Percentiles rank a stretch among this genome's conserved stretches.
Conservation (phyloP, 129 eudicot genomes). For the Centella asiatica region DNA sequence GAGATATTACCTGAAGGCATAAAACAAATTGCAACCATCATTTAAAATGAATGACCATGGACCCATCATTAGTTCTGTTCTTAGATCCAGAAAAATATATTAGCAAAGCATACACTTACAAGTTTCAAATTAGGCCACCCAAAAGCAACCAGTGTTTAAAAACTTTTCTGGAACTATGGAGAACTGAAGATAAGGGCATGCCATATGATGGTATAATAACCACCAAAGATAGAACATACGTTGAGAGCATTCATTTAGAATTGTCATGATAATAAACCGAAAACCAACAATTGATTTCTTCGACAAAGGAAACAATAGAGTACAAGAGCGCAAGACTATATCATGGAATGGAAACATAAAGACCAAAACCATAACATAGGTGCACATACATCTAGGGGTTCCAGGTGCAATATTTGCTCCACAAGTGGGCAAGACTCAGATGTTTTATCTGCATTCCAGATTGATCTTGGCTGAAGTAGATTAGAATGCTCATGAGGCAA, state of each 20-base stretch:
- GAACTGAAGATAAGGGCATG: too few species aligned
- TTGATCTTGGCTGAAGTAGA: slow-evolving; percentile 63
- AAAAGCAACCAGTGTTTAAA: too few species aligned
- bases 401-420: slow-evolving; percentile 76
- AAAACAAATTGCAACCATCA: not conserved
- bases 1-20: too few species aligned
- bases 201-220: too few species aligned
- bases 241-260: too few species aligned
- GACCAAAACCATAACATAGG: not conserved
- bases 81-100: not conserved
- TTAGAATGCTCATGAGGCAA: slow-evolving; percentile 58
- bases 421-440: slow-evolving; percentile 59
- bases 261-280: too few species aligned
- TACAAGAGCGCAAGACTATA: not conserved
- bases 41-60: not conserved
- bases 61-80: not conserved
- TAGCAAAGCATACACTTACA: not conserved
- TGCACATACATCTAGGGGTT: slow-evolving; percentile 76
- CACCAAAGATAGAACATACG: too few species aligned
- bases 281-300: not conserved
- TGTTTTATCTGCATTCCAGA: slow-evolving; percentile 76
- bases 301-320: not conserved
- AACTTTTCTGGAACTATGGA: too few species aligned
- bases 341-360: not conserved
- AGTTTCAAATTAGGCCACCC: not conserved